Evolutionary conservation across 306 rosid genomes (phyloP), one percentile per base, ranked within the genome.

Genomic region (Vigna hirtella): DNA sequence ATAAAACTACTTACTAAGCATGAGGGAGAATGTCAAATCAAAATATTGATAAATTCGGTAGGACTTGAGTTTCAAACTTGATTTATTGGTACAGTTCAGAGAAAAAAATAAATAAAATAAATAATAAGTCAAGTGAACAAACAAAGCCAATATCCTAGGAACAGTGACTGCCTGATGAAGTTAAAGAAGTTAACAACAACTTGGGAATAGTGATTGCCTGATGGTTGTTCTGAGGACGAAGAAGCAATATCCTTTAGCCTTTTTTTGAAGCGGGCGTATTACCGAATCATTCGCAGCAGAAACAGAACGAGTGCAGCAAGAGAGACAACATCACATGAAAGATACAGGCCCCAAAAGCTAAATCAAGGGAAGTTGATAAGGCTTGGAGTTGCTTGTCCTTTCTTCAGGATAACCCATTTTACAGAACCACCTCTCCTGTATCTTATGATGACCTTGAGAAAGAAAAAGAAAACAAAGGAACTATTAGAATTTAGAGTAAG

Each of bases 301-400:
- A 81, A 92, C 55, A 91, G 1, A 14, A 89, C 4, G 42, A 95
- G 76, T 6, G 97, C 89, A 5, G 67, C 67, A 0, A 89, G 63
- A 55, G 82, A 82, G 68, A 86, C 68, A 53, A 71, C 28, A 7
- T 87, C 95, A 22, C 93, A 89, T 22, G 86, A 65, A 34, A 95
- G 86, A 82, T 86, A 92, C 7, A 95, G 88, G 66, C 98, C 98
- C 98, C 98, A 95, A 78, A 95, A 95, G 88, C 98, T 92, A 18
- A 18, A 72, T 58, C 87, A 95, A 55, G 61, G 73, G 81, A 70
- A 95, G 98, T 61, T 83, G 95, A 72, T 85, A 82, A 57, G 93
- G 81, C 82, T 89, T 82, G 30, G 86, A 43, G 17, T 85, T 59
- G 48, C 55, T 74, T 77, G 13, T 82, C 83, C 87, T 83, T 58